Conservation (phyloP, 345 rosid species). For the Ricinus communis region DNA sequence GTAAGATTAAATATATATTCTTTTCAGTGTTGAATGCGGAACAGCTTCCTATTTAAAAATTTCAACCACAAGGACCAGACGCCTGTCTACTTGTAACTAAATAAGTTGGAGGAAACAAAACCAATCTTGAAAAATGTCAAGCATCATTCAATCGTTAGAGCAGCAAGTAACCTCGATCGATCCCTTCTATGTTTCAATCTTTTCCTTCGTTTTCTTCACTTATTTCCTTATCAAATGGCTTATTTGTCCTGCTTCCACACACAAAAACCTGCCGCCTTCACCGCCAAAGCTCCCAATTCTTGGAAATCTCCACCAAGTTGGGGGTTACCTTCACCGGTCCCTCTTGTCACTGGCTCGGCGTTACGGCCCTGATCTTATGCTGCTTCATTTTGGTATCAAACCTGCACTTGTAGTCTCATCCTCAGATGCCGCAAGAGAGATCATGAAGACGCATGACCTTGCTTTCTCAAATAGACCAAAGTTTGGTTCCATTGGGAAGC, state of each 20-base stretch:
- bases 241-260: background rate
- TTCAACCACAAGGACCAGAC: too few relatives aligned
- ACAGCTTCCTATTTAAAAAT: too few relatives aligned
- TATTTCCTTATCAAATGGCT: constrained; percentile 6
- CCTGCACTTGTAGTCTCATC: constrained; percentile 14
- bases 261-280: constrained; percentile 8
- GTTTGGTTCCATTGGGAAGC: background rate
- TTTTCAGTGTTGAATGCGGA: too few relatives aligned
- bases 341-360: constrained; percentile 8
- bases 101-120: too few relatives aligned
- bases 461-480: constrained; percentile 11
- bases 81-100: too few relatives aligned
- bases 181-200: background rate
- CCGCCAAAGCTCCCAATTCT: constrained; percentile 11
- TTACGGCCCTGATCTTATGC: constrained; percentile 15
- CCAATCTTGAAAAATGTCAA: background rate
- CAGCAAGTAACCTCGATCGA: background rate
- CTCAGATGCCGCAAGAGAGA: background rate
- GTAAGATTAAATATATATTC: too few relatives aligned
- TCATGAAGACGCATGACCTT: constrained; percentile 12
- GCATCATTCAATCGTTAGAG: background rate
- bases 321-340: constrained; percentile 3
- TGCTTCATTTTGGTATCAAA: constrained; percentile 4
- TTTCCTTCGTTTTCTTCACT: background rate
- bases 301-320: constrained; percentile 24